Percentiles rank a stretch among this genome's conserved stretches.
These are phyloP conservation scores for Aeminium ludgeri DNA, from an alignment of 495 filamentous ascomycete species.

Conservation along the genomic window DNA sequence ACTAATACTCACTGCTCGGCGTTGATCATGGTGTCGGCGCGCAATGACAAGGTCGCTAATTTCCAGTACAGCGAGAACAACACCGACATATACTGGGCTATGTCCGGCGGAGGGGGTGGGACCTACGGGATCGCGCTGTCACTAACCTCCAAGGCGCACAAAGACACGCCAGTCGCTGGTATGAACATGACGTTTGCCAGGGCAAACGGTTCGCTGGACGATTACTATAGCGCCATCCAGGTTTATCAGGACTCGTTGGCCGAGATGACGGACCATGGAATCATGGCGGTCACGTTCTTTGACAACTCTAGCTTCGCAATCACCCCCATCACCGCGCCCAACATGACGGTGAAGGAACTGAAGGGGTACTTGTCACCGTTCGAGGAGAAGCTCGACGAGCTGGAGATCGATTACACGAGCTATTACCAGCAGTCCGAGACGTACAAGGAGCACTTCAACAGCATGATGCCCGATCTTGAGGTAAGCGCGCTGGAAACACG, in stretches of 20 bases:
- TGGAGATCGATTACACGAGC: not conserved
- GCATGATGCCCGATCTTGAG: slow-evolving; percentile 24
- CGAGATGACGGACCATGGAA: slow-evolving; percentile 34
- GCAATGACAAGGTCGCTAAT: no score
- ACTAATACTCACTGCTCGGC: no score
- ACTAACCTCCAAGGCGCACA: slow-evolving; percentile 11
- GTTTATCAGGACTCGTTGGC: slow-evolving; percentile 18
- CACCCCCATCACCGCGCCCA: slow-evolving; percentile 23
- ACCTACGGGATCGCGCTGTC: slow-evolving; percentile 14
- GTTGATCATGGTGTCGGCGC: no score
- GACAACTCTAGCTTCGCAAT: slow-evolving; percentile 31
- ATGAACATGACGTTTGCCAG: slow-evolving; percentile 12
- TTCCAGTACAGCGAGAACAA: no score
- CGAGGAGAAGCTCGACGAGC: slow-evolving; percentile 5
- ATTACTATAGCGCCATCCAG: slow-evolving; percentile 28
- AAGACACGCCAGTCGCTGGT: slow-evolving; percentile 5
- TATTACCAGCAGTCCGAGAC: not conserved
- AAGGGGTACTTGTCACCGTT: slow-evolving; percentile 24
- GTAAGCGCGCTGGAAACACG: slow-evolving; percentile 12
- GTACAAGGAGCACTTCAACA: slow-evolving; percentile 19
- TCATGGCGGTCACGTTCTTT: slow-evolving; percentile 33
- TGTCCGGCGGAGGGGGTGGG: slow-evolving; percentile 15
- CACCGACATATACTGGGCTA: slow-evolving; percentile 13
- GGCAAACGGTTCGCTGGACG: slow-evolving; percentile 20
- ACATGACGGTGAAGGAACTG: slow-evolving; percentile 23